phyloP scores from a whole-genome alignment of 768 basidiomycete genomes.

The Nidularia sp. region DNA sequence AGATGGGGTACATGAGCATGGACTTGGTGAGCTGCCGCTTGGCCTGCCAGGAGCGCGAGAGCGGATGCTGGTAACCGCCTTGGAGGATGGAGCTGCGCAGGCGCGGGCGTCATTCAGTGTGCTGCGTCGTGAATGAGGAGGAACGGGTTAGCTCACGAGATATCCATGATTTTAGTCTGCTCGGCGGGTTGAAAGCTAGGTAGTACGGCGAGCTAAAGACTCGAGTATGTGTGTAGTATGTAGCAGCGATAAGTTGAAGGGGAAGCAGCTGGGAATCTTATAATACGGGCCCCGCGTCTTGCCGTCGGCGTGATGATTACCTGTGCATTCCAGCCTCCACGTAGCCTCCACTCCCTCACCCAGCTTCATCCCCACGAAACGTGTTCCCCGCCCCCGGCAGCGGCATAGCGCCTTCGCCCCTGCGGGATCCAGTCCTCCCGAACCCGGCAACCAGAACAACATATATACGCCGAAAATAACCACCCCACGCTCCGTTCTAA shows the following conservation, averaged over 20 bases:
- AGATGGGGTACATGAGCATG: constrained; percentile 99
- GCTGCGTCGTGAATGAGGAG: neutral
- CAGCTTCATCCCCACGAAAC: neutral
- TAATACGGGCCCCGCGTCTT: no score
- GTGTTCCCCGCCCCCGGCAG: neutral
- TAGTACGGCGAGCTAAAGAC: neutral
- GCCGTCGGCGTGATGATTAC: neutral
- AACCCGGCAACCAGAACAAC: no score
- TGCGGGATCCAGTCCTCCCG: no score
- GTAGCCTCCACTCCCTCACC: neutral
- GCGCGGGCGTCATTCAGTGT: constrained; percentile 16
- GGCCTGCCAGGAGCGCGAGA: constrained; percentile 84
- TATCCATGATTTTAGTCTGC: constrained; percentile 10
- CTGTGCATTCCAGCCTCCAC: neutral
- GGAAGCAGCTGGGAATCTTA: no score
- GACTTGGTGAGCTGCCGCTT: constrained; percentile 76
- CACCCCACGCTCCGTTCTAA: neutral
- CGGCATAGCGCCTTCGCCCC: neutral
- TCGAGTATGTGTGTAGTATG: neutral
- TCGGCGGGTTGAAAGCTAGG: neutral
- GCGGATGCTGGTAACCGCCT: constrained; percentile 92
- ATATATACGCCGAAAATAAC: neutral
- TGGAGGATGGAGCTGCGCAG: constrained; percentile 66
- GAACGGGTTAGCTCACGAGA: constrained; percentile 30
- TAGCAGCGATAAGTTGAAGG: no score